A percentile compares a stretch with the other conserved stretches of the same genome.
phyloP scores from a whole-genome alignment of 176 grass and related monocot species.

The Lolium rigidum region DNA sequence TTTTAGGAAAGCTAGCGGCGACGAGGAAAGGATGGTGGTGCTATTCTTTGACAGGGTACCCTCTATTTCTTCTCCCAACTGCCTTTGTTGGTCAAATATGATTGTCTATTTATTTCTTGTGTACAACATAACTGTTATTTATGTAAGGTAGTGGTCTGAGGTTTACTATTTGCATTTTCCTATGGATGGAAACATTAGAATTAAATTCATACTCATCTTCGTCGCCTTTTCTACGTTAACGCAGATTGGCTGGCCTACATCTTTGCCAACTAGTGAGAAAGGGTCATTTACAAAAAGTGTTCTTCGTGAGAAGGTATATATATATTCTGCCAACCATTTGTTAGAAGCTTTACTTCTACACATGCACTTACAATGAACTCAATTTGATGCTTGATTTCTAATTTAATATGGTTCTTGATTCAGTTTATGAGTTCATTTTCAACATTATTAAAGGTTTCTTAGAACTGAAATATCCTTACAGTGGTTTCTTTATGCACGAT shows the following conservation, averaged over 20 bases:
- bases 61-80: constrained; percentile 32
- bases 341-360: constrained; percentile 30
- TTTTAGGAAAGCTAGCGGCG: constrained; percentile 81
- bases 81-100: background rate
- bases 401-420: background rate
- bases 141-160: constrained; percentile 12
- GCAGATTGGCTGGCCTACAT: constrained; percentile 98
- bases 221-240: constrained; percentile 30
- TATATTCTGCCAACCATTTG: constrained; percentile 4
- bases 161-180: constrained; percentile 18
- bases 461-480: constrained; percentile 6
- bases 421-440: background rate
- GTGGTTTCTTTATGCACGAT: background rate
- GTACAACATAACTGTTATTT: constrained; percentile 4
- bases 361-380: background rate
- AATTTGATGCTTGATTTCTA: background rate
- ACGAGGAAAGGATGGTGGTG: constrained; percentile 84
- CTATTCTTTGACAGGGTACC: constrained; percentile 93
- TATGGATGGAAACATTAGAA: background rate
- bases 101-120: background rate
- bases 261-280: constrained; percentile 94
- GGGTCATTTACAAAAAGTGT: constrained; percentile 85
- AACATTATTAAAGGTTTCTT: background rate
- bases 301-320: constrained; percentile 76
- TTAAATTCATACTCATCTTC: constrained; percentile 4